Conservation (phyloP, 192 early-diverging fungal species). For the Gaertneriomyces semiglobifer region DNA sequence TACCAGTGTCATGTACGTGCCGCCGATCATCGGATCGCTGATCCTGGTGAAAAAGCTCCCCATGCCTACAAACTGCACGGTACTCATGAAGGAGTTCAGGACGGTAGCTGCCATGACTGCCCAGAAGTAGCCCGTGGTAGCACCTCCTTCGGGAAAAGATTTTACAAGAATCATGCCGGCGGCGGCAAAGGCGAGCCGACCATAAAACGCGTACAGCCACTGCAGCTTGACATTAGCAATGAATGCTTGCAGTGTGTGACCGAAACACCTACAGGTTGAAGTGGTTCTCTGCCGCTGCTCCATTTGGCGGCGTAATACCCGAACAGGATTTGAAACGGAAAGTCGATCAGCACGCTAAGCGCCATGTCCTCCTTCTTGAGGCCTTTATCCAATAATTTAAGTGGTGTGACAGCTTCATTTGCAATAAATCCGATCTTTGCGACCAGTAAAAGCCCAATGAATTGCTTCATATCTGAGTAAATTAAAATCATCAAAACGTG, state of each 20-base stretch:
- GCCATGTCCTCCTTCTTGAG: constrained; percentile 94
- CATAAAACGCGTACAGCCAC: constrained; percentile 90
- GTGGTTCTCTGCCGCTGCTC: constrained; percentile 79
- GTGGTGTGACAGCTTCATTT: constrained; percentile 89
- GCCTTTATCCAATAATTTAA: constrained; percentile 94
- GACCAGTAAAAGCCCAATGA: constrained; percentile 76
- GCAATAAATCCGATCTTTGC: constrained; percentile 94
- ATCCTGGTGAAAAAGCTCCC: constrained; percentile 94
- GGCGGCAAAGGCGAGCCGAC: constrained; percentile 71
- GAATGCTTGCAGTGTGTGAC: constrained; percentile 15
- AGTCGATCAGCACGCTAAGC: constrained; percentile 85
- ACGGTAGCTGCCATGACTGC: constrained; percentile 77
- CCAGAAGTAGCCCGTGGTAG: constrained; percentile 67
- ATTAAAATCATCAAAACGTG: constrained; percentile 1
- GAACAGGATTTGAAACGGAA: constrained; percentile 94
- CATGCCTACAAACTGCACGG: constrained; percentile 94
- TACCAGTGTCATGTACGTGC: neutral
- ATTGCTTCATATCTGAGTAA: constrained; percentile 70
- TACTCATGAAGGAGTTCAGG: constrained; percentile 79
- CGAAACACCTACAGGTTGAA: constrained; percentile 63
- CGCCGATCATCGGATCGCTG: constrained; percentile 89
- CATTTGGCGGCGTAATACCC: constrained; percentile 97
- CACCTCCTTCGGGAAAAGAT: constrained; percentile 69
- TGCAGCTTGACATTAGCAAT: constrained; percentile 17
- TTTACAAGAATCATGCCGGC: constrained; percentile 82